Conservation (phyloP, 805 yeast genomes). For the Yamadazyma laniorum region DNA sequence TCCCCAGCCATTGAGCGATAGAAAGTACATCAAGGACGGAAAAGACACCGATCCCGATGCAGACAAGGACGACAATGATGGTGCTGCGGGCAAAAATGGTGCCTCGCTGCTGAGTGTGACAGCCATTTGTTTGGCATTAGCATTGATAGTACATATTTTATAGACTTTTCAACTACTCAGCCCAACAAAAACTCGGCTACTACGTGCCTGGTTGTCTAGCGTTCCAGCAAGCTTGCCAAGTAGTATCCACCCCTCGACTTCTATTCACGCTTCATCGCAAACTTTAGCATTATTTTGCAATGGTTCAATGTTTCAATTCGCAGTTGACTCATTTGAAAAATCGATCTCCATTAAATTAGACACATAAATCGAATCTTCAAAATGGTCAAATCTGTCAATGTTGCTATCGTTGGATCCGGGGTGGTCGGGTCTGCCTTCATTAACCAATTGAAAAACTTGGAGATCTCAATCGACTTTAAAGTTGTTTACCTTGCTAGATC, state of each 20-base stretch:
- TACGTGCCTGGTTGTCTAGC: too few species aligned
- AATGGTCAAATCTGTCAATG: constrained; percentile 33
- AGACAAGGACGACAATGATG: constrained; percentile 5
- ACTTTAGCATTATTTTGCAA: too few species aligned
- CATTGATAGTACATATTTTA: background rate
- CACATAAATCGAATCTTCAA: too few species aligned
- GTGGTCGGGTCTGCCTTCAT: constrained; percentile 93
- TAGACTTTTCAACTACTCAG: too few species aligned
- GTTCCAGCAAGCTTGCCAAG: too few species aligned
- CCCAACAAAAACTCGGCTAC: too few species aligned
- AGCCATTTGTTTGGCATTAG: background rate
- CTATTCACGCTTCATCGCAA: too few species aligned
- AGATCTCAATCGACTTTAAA: constrained; percentile 64
- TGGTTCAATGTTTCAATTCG: too few species aligned
- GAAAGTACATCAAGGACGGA: constrained; percentile 32
- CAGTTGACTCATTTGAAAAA: too few species aligned
- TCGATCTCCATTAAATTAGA: too few species aligned
- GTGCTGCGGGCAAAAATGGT: constrained; percentile 3
- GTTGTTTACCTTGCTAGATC: constrained; percentile 76
- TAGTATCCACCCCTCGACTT: too few species aligned
- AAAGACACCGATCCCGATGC: constrained; percentile 25
- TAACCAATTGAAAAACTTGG: constrained; percentile 67
- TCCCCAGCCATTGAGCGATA: constrained; percentile 56
- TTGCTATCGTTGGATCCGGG: constrained; percentile 70
- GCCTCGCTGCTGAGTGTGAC: background rate